These are phyloP conservation scores for Verticillium albo-atrum DNA, from an alignment of 2,329 filamentous ascomycete genomes.

Conservation along the genomic window DNA sequence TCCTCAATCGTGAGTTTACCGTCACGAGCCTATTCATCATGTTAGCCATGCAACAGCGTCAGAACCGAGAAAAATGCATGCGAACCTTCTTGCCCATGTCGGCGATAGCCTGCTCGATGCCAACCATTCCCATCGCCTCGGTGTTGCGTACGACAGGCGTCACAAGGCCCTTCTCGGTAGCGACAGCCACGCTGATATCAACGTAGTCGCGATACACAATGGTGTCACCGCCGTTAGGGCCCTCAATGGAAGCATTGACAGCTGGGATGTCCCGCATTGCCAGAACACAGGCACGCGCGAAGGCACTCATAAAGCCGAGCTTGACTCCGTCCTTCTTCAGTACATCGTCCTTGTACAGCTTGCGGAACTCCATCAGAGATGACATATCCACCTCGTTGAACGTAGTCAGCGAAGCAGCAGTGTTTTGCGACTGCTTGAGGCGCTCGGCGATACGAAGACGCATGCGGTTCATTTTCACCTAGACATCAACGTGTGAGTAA, in stretches of 20 bases:
- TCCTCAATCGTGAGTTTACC: constrained; percentile 98
- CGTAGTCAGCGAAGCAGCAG: constrained; percentile 91
- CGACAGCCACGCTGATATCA: constrained; percentile 94
- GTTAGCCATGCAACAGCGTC: not conserved
- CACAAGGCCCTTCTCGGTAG: constrained; percentile 94
- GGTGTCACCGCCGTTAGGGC: constrained; percentile 89
- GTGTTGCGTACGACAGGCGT: constrained; percentile 95
- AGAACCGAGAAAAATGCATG: not conserved
- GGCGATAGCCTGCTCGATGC: constrained; percentile 86
- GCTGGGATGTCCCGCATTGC: constrained; percentile 94
- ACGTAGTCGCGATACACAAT: constrained; percentile 99
- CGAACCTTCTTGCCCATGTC: constrained; percentile 85
- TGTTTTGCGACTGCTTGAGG: constrained; percentile 98
- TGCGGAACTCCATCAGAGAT: constrained; percentile 92
- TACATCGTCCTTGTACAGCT: constrained; percentile 93
- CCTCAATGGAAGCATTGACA: constrained; percentile 96
- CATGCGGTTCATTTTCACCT: constrained; percentile 99
- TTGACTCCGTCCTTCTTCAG: constrained; percentile 96
- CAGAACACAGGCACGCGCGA: constrained; percentile 82
- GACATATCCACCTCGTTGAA: constrained; percentile 99
- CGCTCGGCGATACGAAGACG: constrained; percentile 94
- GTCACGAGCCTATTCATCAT: constrained; percentile 68
- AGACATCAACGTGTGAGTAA: constrained; percentile 10
- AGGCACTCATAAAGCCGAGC: constrained; percentile 99
- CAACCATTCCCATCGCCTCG: constrained; percentile 81